Percentiles rank a stretch among this genome's conserved stretches.
These are phyloP conservation scores for Asterochloris erici DNA, from an alignment of 139 green algal genomes.

Conservation along the genomic window DNA sequence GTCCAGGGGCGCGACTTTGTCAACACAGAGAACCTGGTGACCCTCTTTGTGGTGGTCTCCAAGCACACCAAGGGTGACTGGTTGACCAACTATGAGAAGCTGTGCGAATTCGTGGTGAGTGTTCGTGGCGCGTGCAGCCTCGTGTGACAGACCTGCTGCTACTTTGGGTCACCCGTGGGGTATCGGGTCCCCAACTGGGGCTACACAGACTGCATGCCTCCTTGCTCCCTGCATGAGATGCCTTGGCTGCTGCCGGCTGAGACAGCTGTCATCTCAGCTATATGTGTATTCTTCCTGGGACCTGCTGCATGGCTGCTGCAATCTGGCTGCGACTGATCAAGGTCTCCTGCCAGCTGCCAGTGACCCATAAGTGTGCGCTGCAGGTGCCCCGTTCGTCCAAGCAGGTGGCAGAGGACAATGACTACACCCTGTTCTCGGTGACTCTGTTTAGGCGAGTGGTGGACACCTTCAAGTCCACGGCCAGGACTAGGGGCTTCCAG, in stretches of 20 bases:
- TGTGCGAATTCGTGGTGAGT: constrained; percentile 84
- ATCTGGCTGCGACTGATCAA: too few species aligned
- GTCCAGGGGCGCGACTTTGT: constrained; percentile 72
- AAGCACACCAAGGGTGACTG: constrained; percentile 81
- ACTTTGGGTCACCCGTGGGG: too few species aligned
- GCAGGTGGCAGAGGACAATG: constrained; percentile 82
- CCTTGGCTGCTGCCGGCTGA: too few species aligned
- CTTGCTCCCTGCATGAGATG: too few species aligned
- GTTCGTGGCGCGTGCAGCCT: background rate
- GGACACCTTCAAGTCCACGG: constrained; percentile 92
- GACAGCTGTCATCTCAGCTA: too few species aligned
- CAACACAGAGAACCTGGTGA: constrained; percentile 90
- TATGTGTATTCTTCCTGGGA: too few species aligned
- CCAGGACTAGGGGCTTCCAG: constrained; percentile 81
- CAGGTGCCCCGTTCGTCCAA: constrained; percentile 69
- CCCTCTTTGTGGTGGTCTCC: constrained; percentile 86
- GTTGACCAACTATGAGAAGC: constrained; percentile 81
- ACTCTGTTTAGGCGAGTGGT: constrained; percentile 84
- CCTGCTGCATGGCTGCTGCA: too few species aligned
- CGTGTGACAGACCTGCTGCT: background rate
- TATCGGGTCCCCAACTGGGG: too few species aligned
- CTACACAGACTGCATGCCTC: too few species aligned
- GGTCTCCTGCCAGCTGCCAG: background rate
- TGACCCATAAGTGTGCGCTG: background rate
- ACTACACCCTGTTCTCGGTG: constrained; percentile 86